Percentiles rank a stretch among this genome's conserved stretches.
Conservation (phyloP, 2,329 filamentous ascomycete genomes). For the Tolypocladium ovalisporum region DNA sequence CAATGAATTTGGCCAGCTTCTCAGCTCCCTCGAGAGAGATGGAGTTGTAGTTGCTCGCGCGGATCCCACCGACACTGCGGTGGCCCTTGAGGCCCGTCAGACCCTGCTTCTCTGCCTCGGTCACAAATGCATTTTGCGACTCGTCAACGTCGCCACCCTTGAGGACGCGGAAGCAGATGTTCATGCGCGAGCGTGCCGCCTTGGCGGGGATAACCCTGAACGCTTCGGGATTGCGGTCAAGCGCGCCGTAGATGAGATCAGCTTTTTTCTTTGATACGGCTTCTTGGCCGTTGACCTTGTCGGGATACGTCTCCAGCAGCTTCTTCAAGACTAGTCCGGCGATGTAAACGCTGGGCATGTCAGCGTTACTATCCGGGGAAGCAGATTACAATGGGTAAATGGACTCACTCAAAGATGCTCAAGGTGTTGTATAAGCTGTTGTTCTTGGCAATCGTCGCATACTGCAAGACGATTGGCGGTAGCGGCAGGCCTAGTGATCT, state of each 20-base stretch:
- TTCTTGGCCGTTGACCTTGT: slow-evolving; percentile 72
- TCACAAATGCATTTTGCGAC: slow-evolving; percentile 70
- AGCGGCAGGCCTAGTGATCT: slow-evolving; percentile 66
- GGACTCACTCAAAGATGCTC: slow-evolving; percentile 69
- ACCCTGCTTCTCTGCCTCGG: slow-evolving; percentile 55
- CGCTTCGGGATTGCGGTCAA: slow-evolving; percentile 61
- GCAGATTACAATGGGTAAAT: not conserved
- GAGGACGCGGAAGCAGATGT: slow-evolving; percentile 78
- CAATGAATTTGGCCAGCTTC: slow-evolving; percentile 55
- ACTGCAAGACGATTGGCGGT: slow-evolving; percentile 72
- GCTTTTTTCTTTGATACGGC: slow-evolving; percentile 66
- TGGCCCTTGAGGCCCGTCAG: slow-evolving; percentile 83
- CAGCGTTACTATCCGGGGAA: not conserved
- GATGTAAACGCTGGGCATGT: slow-evolving; percentile 62
- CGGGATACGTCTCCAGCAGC: slow-evolving; percentile 52
- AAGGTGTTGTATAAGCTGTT: slow-evolving; percentile 94
- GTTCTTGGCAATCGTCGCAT: slow-evolving; percentile 79
- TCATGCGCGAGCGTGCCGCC: slow-evolving; percentile 74
- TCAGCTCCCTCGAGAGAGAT: slow-evolving; percentile 57
- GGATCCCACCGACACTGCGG: slow-evolving; percentile 76
- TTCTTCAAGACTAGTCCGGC: slow-evolving; percentile 79
- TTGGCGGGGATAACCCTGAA: slow-evolving; percentile 72
- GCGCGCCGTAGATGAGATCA: slow-evolving; percentile 58
- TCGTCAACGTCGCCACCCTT: slow-evolving; percentile 50
- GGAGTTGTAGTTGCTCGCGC: slow-evolving; percentile 83